phyloP scores from a whole-genome alignment of 495 filamentous ascomycete genomes.

The Aspergillus asperescens region DNA sequence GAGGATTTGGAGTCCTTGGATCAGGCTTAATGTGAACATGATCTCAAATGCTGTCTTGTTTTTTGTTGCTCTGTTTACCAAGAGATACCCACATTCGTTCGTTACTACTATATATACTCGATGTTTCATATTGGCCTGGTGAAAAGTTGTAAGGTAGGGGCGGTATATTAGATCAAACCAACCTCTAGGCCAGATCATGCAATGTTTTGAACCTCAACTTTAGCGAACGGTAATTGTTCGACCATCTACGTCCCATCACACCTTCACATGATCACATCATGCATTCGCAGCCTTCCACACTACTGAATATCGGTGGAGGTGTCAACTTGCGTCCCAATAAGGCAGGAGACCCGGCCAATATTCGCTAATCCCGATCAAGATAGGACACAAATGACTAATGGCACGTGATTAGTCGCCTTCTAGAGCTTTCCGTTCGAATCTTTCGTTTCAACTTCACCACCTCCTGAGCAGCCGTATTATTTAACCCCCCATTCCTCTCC shows the following conservation, averaged over 20 bases:
- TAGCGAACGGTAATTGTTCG: too few relatives aligned
- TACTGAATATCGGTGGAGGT: too few relatives aligned
- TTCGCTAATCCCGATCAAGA: not conserved
- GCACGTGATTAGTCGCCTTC: constrained; percentile 24
- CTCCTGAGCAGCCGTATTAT: not conserved
- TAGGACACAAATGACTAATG: not conserved
- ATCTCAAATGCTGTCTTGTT: not conserved
- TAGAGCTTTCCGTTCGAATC: constrained; percentile 43
- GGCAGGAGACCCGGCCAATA: too few relatives aligned
- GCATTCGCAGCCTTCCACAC: too few relatives aligned
- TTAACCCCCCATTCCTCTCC: constrained; percentile 4
- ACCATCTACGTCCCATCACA: too few relatives aligned
- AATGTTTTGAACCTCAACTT: too few relatives aligned
- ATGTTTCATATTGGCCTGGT: too few relatives aligned
- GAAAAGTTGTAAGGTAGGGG: too few relatives aligned
- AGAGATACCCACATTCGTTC: constrained; percentile 25
- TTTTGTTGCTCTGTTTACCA: constrained; percentile 11
- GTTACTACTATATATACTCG: constrained; percentile 8
- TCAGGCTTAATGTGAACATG: constrained; percentile 21
- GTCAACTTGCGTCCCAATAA: too few relatives aligned
- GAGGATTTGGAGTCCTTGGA: constrained; percentile 55
- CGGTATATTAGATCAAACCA: too few relatives aligned
- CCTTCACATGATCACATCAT: too few relatives aligned
- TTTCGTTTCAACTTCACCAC: constrained; percentile 14
- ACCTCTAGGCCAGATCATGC: too few relatives aligned